These are phyloP conservation scores for Acacia acuminata DNA, from an alignment of 306 rosid species.

Conservation along the genomic window DNA sequence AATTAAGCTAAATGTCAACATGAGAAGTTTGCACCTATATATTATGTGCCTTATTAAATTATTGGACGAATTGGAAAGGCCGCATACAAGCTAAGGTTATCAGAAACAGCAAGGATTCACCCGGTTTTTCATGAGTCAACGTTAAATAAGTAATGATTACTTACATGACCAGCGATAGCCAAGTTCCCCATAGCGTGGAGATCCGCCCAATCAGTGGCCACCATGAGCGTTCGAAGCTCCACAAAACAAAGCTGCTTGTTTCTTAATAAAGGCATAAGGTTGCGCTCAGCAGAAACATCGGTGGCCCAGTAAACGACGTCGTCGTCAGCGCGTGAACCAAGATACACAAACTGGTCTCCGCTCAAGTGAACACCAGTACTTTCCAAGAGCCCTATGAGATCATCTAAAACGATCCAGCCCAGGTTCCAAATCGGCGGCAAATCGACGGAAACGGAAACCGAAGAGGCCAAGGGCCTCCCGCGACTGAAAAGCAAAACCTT, in stretches of 20 bases:
- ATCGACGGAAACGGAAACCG: background rate
- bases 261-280: conserved; percentile 46
- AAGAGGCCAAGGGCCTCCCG: conserved; percentile 46
- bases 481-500: conserved; percentile 72
- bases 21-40: background rate
- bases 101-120: background rate
- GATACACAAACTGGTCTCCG: conserved; percentile 68
- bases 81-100: background rate
- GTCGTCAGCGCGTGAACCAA: conserved; percentile 60
- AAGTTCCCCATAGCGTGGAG: conserved; percentile 61
- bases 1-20: background rate
- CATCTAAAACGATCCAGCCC: conserved; percentile 60
- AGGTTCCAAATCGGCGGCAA: background rate
- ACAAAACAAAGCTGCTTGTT: conserved; percentile 50
- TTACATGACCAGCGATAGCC: conserved; percentile 93
- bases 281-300: conserved; percentile 62
- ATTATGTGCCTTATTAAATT: background rate
- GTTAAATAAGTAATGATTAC: conserved; percentile 25
- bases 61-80: background rate
- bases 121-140: background rate
- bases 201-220: conserved; percentile 86
- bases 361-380: conserved; percentile 48
- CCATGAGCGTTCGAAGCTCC: conserved; percentile 90
- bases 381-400: conserved; percentile 43
- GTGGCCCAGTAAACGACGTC: conserved; percentile 75